Conservation (phyloP, 495 filamentous ascomycete genomes). For the Aspergillus carlsbadensis region DNA sequence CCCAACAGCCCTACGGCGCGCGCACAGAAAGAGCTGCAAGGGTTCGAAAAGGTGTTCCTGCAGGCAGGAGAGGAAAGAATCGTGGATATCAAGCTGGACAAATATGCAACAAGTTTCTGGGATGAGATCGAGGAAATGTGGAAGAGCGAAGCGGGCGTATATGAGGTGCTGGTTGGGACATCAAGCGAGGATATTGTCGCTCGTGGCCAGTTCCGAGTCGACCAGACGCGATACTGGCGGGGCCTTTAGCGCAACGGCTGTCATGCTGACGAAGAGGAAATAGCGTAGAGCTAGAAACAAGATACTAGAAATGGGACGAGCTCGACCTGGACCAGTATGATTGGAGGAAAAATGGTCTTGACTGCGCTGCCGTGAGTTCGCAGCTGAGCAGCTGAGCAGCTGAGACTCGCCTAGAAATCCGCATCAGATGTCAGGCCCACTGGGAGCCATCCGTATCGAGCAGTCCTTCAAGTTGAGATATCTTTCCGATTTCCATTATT, state of each 20-base stretch:
- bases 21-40: slow-evolving; percentile 46
- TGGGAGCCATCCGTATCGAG: too few species aligned
- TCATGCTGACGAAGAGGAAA: background rate
- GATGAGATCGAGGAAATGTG: slow-evolving; percentile 63
- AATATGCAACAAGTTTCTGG: slow-evolving; percentile 70
- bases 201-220: slow-evolving; percentile 41
- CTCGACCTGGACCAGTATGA: background rate
- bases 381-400: background rate
- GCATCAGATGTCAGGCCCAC: background rate
- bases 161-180: slow-evolving; percentile 58
- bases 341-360: slow-evolving; percentile 17
- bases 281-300: background rate
- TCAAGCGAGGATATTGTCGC: slow-evolving; percentile 41
- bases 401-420: background rate
- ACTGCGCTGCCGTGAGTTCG: background rate
- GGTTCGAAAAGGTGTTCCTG: slow-evolving; percentile 67
- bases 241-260: slow-evolving; percentile 20
- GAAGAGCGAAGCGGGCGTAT: slow-evolving; percentile 71
- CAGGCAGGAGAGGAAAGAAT: slow-evolving; percentile 61
- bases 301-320: background rate
- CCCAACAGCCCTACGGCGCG: slow-evolving; percentile 42
- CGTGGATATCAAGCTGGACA: slow-evolving; percentile 58
- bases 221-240: slow-evolving; percentile 32
- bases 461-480: slow-evolving; percentile 4
- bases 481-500: background rate